Conservation (phyloP, 1,284 basidiomycete genomes). For the Phellopilus nigrolimitatus region DNA sequence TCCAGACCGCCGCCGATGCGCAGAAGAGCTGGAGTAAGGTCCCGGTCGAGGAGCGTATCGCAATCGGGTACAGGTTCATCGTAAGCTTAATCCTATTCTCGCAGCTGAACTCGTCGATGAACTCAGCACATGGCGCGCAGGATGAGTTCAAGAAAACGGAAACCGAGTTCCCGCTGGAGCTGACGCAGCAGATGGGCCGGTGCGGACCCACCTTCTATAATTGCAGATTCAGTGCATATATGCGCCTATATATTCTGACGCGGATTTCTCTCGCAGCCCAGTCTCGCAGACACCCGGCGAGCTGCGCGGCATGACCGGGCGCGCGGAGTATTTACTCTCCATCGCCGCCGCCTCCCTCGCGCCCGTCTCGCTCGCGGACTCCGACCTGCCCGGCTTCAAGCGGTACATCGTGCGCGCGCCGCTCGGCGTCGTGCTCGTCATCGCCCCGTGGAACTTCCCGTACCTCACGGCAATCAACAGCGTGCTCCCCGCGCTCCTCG, state of each 20-base stretch:
- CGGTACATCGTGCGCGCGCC: constrained; percentile 81
- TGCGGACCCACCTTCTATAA: too few relatives aligned
- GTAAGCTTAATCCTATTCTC: constrained; percentile 35
- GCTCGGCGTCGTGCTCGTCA: constrained; percentile 83
- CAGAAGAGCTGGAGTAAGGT: constrained; percentile 73
- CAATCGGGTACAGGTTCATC: constrained; percentile 72
- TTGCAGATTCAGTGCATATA: constrained; percentile 5
- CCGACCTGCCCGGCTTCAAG: constrained; percentile 78
- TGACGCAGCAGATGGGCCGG: constrained; percentile 79
- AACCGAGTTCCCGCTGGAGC: constrained; percentile 69
- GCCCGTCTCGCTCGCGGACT: constrained; percentile 71
- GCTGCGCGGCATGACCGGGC: constrained; percentile 74
- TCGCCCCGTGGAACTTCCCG: constrained; percentile 90
- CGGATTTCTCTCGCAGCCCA: constrained; percentile 46
- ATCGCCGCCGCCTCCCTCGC: constrained; percentile 76
- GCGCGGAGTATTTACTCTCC: constrained; percentile 80
- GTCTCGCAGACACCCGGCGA: constrained; percentile 76
- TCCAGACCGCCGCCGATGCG: constrained; percentile 56
- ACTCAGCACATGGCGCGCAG: constrained; percentile 34
- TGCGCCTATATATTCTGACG: background rate
- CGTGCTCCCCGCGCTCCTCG: constrained; percentile 82
- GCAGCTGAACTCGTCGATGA: background rate
- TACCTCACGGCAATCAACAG: constrained; percentile 89
- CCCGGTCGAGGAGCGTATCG: constrained; percentile 66
- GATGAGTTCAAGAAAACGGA: constrained; percentile 70